These are phyloP conservation scores for Suillus variegatus DNA, from an alignment of 768 basidiomycete genomes.

Conservation along the genomic window DNA sequence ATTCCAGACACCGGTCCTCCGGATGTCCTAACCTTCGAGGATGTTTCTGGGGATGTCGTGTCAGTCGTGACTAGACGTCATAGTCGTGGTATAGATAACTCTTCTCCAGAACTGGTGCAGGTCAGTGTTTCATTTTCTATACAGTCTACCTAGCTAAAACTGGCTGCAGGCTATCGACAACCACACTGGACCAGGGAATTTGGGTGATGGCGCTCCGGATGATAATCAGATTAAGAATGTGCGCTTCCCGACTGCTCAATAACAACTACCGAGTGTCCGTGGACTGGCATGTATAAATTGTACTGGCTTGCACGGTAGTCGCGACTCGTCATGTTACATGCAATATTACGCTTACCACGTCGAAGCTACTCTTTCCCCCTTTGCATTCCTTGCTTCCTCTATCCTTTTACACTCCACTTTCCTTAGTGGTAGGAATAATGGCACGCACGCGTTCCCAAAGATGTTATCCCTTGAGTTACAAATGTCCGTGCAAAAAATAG, in stretches of 20 bases:
- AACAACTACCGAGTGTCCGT: slow-evolving; percentile 26
- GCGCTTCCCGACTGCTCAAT: slow-evolving; percentile 39
- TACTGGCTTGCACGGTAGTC: not conserved
- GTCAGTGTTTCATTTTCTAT: slow-evolving; percentile 20
- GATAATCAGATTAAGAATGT: slow-evolving; percentile 22
- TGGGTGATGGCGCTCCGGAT: not conserved
- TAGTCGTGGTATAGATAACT: not conserved
- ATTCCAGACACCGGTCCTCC: not conserved
- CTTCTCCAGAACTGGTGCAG: slow-evolving; percentile 10
- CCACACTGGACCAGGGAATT: no score
- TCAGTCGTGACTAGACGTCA: not conserved
- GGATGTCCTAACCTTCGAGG: not conserved
- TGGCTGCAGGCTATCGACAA: slow-evolving; percentile 15
- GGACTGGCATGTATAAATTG: slow-evolving; percentile 5
- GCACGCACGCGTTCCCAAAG: not conserved
- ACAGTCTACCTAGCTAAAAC: not conserved
- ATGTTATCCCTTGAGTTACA: slow-evolving; percentile 12
- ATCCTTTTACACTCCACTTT: not conserved
- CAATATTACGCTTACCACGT: not conserved
- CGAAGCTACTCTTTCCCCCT: not conserved
- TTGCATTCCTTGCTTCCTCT: not conserved
- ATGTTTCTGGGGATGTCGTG: not conserved
- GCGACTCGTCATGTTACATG: slow-evolving; percentile 2
- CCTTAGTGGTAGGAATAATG: not conserved
- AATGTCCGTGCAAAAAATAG: slow-evolving; percentile 13